phyloP scores from a whole-genome alignment of 805 yeast species.

The Metschnikowia proteae region DNA sequence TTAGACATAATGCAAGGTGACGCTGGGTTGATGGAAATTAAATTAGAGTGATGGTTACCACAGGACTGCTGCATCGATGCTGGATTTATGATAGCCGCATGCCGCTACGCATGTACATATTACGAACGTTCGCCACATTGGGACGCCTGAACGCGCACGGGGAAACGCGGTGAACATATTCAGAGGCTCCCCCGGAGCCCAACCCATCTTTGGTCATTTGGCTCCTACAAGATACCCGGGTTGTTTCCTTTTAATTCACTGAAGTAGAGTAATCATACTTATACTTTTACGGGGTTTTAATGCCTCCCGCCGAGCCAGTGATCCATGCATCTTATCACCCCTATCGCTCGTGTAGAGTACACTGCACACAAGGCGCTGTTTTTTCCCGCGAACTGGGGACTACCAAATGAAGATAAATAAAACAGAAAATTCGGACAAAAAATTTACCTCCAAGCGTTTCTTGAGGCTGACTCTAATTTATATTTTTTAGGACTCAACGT shows the following conservation, averaged over 20 bases:
- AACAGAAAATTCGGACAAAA: conserved; percentile 1
- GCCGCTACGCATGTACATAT: not conserved
- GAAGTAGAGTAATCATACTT: not conserved
- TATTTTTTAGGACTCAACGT: not conserved
- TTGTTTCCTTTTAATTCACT: not conserved
- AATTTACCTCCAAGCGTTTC: not conserved
- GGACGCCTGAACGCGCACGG: conserved; percentile 1
- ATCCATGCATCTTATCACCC: not conserved
- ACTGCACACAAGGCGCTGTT: not conserved
- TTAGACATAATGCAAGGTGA: conserved; percentile 51
- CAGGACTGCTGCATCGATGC: not conserved
- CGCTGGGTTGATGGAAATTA: conserved; percentile 37
- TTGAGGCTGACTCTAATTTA: not conserved
- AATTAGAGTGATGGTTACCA: conserved; percentile 13
- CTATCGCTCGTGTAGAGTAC: conserved; percentile 3
- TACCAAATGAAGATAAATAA: conserved; percentile 1
- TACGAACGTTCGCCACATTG: not conserved
- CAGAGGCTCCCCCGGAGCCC: not conserved
- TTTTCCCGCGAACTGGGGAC: conserved; percentile 5
- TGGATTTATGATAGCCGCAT: not conserved
- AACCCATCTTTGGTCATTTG: not conserved
- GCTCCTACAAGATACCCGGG: not conserved
- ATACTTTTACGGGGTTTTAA: not conserved
- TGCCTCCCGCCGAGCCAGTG: not conserved
- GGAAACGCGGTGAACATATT: not conserved